A percentile compares a stretch with the other conserved stretches of the same genome.
Evolutionary conservation across 306 rosid species (phyloP).

Genomic region (Inga leiocalycina): DNA sequence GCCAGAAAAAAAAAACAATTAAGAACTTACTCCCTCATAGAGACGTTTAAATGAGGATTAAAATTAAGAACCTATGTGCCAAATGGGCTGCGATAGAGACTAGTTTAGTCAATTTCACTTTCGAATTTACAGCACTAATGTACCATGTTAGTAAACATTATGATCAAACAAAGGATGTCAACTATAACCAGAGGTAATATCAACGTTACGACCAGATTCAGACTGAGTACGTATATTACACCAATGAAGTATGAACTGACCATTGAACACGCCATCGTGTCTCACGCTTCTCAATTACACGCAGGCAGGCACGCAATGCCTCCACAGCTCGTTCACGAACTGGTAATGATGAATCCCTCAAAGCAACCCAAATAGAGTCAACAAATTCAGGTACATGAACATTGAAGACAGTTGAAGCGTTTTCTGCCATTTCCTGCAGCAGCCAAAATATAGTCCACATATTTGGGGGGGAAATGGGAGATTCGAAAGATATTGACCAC

Average conservation of each 20-base stretch:
- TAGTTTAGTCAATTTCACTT: neutral
- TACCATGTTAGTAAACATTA: neutral
- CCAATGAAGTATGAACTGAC: conserved; percentile 47
- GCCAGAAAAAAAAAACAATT: conserved; percentile 31
- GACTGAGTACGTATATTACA: neutral
- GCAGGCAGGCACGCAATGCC: conserved; percentile 97
- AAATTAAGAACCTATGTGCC: neutral
- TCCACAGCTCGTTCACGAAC: conserved; percentile 98
- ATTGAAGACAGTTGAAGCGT: conserved; percentile 95
- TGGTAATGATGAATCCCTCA: conserved; percentile 86
- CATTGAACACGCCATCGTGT: conserved; percentile 99
- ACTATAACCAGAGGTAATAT: conserved; percentile 14
- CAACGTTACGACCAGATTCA: conserved; percentile 18
- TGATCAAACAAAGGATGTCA: conserved; percentile 2
- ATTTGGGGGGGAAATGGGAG: neutral
- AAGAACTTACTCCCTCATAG: conserved; percentile 10
- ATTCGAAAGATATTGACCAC: conserved; percentile 20
- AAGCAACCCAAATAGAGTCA: conserved; percentile 97
- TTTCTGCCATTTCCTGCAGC: conserved; percentile 97
- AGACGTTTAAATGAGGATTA: conserved; percentile 11
- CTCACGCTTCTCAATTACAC: conserved; percentile 94
- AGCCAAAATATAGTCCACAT: conserved; percentile 27
- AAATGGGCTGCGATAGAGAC: neutral
- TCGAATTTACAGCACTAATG: neutral
- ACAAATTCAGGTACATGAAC: conserved; percentile 97